Evolutionary conservation across 768 basidiomycete species (phyloP).

Genomic region (Kwoniella bestiolae): DNA sequence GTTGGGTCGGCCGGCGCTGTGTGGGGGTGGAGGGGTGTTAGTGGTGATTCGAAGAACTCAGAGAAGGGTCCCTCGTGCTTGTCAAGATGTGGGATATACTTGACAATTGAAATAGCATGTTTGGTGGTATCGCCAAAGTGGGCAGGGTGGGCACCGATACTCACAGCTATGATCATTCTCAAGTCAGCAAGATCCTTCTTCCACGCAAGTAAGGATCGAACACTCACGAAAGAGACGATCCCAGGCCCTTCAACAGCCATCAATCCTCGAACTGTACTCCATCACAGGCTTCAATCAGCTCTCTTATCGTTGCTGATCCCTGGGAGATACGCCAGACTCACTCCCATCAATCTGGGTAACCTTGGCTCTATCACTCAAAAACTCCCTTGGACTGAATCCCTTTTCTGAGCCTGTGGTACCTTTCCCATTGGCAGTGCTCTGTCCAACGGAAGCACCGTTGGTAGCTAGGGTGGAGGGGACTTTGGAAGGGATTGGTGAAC

Average conservation of each 20-base stretch:
- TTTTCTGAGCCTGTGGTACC: not conserved
- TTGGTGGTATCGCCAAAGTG: too few relatives aligned
- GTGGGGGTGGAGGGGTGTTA: not conserved
- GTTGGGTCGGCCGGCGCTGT: slow-evolving; percentile 83
- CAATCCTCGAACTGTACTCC: slow-evolving; percentile 65
- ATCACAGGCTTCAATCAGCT: slow-evolving; percentile 1
- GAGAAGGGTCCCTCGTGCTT: too few relatives aligned
- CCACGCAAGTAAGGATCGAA: not conserved
- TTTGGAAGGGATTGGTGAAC: slow-evolving; percentile 1
- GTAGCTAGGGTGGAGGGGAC: slow-evolving; percentile 2
- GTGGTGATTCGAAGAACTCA: not conserved
- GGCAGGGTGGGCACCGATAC: too few relatives aligned
- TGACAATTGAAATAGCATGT: too few relatives aligned
- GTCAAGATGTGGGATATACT: too few relatives aligned
- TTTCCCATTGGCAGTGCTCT: slow-evolving; percentile 5
- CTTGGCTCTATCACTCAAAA: slow-evolving; percentile 33
- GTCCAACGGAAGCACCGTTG: not conserved
- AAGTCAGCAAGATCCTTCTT: slow-evolving; percentile 64
- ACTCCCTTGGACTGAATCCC: slow-evolving; percentile 21
- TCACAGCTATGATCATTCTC: slow-evolving; percentile 5
- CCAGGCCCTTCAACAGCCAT: slow-evolving; percentile 81
- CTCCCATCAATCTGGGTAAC: slow-evolving; percentile 41
- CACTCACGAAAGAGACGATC: slow-evolving; percentile 55
- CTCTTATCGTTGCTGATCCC: too few relatives aligned
- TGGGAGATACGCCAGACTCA: slow-evolving; percentile 27